Conservation (phyloP, 1,284 basidiomycete species). For the Lignosus rhinocerotis region DNA sequence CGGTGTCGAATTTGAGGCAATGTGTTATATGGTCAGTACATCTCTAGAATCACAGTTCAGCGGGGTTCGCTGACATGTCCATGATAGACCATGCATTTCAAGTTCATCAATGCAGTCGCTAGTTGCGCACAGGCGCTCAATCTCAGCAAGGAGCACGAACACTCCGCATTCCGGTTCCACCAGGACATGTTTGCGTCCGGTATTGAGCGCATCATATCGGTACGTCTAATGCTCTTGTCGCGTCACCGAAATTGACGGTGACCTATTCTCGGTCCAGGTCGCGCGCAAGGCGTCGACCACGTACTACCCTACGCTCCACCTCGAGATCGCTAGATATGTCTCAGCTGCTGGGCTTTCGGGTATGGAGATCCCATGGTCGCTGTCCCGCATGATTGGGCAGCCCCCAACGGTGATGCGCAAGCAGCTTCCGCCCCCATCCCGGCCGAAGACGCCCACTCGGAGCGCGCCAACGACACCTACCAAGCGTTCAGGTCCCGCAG, state of each 20-base stretch:
- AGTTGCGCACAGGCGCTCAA: conserved; percentile 62
- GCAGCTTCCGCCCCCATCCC: conserved; percentile 2
- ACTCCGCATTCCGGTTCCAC: conserved; percentile 81
- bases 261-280: conserved; percentile 53
- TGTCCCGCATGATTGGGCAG: conserved; percentile 68
- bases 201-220: conserved; percentile 79
- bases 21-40: conserved; percentile 83
- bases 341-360: conserved; percentile 60
- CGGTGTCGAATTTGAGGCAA: conserved; percentile 97
- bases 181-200: conserved; percentile 85
- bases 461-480: conserved; percentile 22
- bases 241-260: neutral
- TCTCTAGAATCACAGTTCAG: neutral
- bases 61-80: neutral
- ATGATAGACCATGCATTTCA: conserved; percentile 79
- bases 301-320: conserved; percentile 90
- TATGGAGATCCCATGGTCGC: conserved; percentile 74
- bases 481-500: conserved; percentile 8
- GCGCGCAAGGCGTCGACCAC: conserved; percentile 89
- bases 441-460: conserved; percentile 8
- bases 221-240: conserved; percentile 34
- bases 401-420: conserved; percentile 62
- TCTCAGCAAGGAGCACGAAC: conserved; percentile 64
- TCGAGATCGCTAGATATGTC: conserved; percentile 88
- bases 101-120: conserved; percentile 78